Evolutionary conservation across 2,329 filamentous ascomycete species (phyloP).

Genomic region (Apiospora sp.): DNA sequence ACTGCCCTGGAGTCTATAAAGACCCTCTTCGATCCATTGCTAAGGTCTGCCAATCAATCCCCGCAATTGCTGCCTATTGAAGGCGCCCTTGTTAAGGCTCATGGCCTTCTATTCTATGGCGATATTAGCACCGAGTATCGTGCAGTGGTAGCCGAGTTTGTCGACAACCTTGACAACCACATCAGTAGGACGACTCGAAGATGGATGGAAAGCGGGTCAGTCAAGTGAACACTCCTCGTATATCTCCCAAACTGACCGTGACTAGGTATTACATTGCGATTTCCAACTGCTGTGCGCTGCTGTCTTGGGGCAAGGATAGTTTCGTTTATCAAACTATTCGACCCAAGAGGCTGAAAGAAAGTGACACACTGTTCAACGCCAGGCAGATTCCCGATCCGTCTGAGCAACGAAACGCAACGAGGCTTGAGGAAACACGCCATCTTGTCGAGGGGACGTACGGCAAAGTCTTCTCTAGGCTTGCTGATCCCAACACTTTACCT

Average conservation of each 20-base stretch:
- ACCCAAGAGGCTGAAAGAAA: slow-evolving; percentile 38
- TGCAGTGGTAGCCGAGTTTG: slow-evolving; percentile 58
- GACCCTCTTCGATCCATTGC: slow-evolving; percentile 70
- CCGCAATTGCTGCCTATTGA: slow-evolving; percentile 57
- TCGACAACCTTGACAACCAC: slow-evolving; percentile 61
- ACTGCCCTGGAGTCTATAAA: slow-evolving; percentile 74
- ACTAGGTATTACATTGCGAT: slow-evolving; percentile 66
- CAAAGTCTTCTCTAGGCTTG: slow-evolving; percentile 58
- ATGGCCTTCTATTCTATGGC: slow-evolving; percentile 69
- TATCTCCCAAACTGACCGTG: too few species aligned
- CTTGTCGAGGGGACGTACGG: slow-evolving; percentile 37
- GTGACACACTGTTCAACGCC: slow-evolving; percentile 29
- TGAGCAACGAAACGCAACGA: slow-evolving; percentile 26
- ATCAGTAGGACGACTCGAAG: slow-evolving; percentile 59
- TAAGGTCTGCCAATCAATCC: slow-evolving; percentile 46
- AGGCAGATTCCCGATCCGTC: slow-evolving; percentile 31
- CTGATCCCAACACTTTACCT: slow-evolving; percentile 68
- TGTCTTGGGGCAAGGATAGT: slow-evolving; percentile 61
- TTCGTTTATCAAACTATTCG: slow-evolving; percentile 51
- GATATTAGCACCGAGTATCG: slow-evolving; percentile 56
- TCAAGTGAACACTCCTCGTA: too few species aligned
- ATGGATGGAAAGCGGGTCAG: slow-evolving; percentile 61
- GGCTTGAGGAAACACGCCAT: too few species aligned
- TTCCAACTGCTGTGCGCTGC: slow-evolving; percentile 59
- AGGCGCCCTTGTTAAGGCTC: slow-evolving; percentile 66